These are phyloP conservation scores for Rhododendron kiyosumense DNA, from an alignment of 148 eudicot genomes.

Conservation along the genomic window DNA sequence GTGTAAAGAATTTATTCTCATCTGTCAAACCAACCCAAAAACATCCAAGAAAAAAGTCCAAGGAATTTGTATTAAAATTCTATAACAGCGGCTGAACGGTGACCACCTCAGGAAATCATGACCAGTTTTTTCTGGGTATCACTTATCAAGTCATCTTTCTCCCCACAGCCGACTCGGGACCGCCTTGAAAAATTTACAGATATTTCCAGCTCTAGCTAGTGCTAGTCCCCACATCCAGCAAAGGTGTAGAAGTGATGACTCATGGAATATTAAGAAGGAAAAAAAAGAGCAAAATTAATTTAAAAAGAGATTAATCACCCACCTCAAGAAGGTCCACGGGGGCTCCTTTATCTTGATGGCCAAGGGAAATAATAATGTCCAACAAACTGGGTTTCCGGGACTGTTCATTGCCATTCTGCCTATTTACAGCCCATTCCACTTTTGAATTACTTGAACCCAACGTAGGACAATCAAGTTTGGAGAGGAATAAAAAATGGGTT, in stretches of 20 bases:
- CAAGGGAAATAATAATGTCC: neutral
- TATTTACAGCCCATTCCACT: neutral
- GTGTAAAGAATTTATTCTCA: too few species aligned
- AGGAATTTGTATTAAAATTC: neutral
- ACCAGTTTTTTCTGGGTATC: neutral
- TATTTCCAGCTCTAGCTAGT: too few species aligned
- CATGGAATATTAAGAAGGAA: neutral
- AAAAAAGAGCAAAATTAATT: too few species aligned
- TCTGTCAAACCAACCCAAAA: slow-evolving; percentile 8
- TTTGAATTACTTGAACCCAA: neutral
- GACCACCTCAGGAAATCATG: neutral
- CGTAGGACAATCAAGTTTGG: neutral
- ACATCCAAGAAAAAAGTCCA: neutral
- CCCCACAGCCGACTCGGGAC: neutral
- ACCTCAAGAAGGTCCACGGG: neutral
- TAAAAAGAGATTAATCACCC: too few species aligned
- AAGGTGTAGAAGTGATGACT: neutral
- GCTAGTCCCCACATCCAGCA: neutral
- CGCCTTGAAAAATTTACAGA: neutral
- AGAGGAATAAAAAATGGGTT: neutral
- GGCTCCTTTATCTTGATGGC: neutral
- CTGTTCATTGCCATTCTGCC: neutral
- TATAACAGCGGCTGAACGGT: neutral
- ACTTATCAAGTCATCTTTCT: neutral
- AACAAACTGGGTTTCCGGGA: neutral